Base-by-base conservation (phyloP, 768 basidiomycete genomes). In the Termitomyces sp. region DNA sequence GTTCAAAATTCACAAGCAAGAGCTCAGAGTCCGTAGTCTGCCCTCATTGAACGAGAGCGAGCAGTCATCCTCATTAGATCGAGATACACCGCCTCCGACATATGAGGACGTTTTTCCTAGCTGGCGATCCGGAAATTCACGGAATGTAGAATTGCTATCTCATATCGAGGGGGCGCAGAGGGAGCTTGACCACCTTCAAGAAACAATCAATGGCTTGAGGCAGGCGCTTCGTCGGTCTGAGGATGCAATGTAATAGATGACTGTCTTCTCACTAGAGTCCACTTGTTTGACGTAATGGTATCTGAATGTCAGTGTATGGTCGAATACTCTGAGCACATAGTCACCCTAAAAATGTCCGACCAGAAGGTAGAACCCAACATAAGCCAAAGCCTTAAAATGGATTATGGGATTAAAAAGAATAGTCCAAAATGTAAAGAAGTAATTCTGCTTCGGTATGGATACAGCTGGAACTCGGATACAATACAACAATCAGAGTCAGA, bases 121-220 rank as follows among this genome's bases (percentile, higher is more conserved):
- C n/a, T 14, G 6, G 32, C 42, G 55, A 29, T 10, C 37, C 12
- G 25, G 38, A 25, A 48, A 60, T 34, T 29, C 32, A 29, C 48
- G 14, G 20, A 40, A 32, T 46, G 43, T 20, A 31, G 34, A 38
- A 10, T 40, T 63, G 36, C 5, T 37, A 29, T 55, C 34, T 0
- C 50, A 56, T n/a, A 20, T 63, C 5, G 57, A 59, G 47, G 20
- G n/a, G 17, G 40, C 53, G n/a, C 47, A 59, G 3, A 37, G 17
- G 10, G 58, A 56, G 25, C 48, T 63, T 17, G 47, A 59, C 42
- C 40, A 53, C 4, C 58, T 63, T 10, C 29, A 59, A 40, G 48
- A 32, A 14, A 59, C 43, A 17, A 45, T 63, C 7, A 52, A 63
- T 32, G 29, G 29, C 14, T 56, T 48, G 37, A 57, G n/a, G 8